Base-by-base conservation (phyloP, 2,329 filamentous ascomycete species). In the Xylariaceae sp. region DNA sequence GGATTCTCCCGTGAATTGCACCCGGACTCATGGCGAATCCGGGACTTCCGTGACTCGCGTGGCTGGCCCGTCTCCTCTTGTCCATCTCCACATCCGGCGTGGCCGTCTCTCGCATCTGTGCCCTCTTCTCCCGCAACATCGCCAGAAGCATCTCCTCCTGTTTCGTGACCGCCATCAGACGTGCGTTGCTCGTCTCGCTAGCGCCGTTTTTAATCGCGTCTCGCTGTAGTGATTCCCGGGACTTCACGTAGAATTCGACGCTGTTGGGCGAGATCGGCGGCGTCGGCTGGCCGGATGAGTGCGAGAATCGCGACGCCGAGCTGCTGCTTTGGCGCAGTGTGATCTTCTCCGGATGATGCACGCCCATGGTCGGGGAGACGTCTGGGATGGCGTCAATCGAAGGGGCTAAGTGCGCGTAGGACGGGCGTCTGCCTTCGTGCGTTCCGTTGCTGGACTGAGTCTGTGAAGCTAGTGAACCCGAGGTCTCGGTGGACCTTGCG, bases 71-170 rank as follows among this genome's bases (percentile, higher is more conserved):
- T 47, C 59, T 61, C n/a, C 55, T 64, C n/a, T 60, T 62, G 13
- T 73, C 72, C 37, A 75, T 76, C 35, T 78, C 76, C 11, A 75
- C 72, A 60, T 80, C 76, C 18, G 75, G 72, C 10, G 77, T 70
- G 15, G 78, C 73, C 2, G 75, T 76, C 62, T 82, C 77, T 1
- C 80, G 78, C 78, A 83, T 82, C n/a, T 74, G 73, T 2, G 81
- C 78, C n/a, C 81, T 76, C 73, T 83, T 83, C 64, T 80, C 77
- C 7, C 82, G 77, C 48, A 85, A 74, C 2, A 82, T 82, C 1
- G 82, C 78, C 3, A 85, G 73, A 0, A 85, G 74, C 76, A 83
- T 79, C 69, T 85, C 80, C 61, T 85, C 82, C 62, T 84, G 81
- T 3, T 75, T 77, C 0, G 82, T 84, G 15, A 85, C 81, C 1